These are phyloP conservation scores for Geotrichum aggregatum DNA, from an alignment of 1,139 yeast species.

Conservation along the genomic window DNA sequence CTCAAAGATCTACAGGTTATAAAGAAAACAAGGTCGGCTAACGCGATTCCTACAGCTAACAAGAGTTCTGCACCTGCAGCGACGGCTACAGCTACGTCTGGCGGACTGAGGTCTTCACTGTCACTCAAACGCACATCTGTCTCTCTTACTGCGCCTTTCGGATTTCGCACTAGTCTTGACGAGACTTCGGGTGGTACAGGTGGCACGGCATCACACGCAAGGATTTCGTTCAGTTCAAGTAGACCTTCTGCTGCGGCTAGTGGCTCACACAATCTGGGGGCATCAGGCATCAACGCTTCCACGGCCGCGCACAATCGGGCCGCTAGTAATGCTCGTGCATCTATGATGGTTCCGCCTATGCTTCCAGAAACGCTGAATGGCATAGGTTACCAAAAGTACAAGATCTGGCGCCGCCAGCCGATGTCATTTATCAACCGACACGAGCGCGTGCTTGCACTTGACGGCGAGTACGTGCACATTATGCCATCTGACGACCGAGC, in stretches of 20 bases:
- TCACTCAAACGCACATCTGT: constrained; percentile 15
- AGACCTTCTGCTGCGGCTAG: not conserved
- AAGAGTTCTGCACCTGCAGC: not conserved
- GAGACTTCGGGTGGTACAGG: not conserved
- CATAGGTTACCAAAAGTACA: constrained; percentile 50
- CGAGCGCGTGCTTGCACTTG: constrained; percentile 80
- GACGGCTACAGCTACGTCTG: not conserved
- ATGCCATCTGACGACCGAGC: constrained; percentile 74
- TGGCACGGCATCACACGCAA: not conserved
- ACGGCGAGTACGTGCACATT: constrained; percentile 88
- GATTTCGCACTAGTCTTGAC: constrained; percentile 9
- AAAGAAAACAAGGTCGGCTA: constrained; percentile 9
- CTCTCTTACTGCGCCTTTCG: constrained; percentile 13
- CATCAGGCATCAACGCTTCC: not conserved
- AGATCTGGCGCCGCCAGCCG: constrained; percentile 83
- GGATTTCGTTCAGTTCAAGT: constrained; percentile 1
- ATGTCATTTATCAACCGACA: constrained; percentile 77
- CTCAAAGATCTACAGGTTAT: constrained; percentile 4
- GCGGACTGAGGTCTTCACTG: constrained; percentile 14
- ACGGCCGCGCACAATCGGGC: constrained; percentile 13
- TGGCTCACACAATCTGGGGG: not conserved
- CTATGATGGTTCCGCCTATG: constrained; percentile 19
- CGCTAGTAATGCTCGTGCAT: constrained; percentile 18
- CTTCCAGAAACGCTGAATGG: constrained; percentile 19
- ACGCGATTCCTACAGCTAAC: not conserved